These are phyloP conservation scores for Pulveroboletus sp. DNA, from an alignment of 768 basidiomycete species.

Conservation along the genomic window DNA sequence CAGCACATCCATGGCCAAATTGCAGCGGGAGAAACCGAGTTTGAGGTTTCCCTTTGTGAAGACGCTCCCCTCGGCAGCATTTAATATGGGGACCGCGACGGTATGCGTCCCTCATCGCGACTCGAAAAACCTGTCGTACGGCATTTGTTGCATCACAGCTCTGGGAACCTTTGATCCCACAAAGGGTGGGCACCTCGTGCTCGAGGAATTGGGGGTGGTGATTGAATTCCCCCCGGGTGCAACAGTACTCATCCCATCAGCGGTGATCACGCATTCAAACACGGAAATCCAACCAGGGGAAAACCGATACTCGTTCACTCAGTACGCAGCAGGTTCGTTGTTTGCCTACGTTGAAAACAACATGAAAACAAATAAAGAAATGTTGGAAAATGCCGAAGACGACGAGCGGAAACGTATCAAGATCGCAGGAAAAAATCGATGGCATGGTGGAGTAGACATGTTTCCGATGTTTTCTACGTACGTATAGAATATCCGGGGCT, in stretches of 20 bases:
- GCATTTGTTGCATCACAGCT: constrained; percentile 1
- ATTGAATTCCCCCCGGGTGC: constrained; percentile 1
- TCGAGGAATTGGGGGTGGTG: neutral
- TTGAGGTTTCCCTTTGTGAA: too few species aligned
- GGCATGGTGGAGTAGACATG: too few species aligned
- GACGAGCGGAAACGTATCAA: too few species aligned
- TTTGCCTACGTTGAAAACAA: constrained; percentile 7
- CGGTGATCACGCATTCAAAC: constrained; percentile 4
- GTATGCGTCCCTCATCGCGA: constrained; percentile 1
- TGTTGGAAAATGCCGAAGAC: too few species aligned
- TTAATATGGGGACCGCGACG: neutral
- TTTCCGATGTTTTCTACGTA: too few species aligned
- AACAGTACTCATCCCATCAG: too few species aligned
- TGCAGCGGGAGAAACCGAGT: too few species aligned
- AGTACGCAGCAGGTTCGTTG: neutral
- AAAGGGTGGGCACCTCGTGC: neutral
- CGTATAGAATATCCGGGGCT: too few species aligned
- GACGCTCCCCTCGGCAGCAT: too few species aligned
- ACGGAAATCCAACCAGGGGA: neutral
- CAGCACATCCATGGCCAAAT: too few species aligned
- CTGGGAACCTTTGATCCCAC: neutral
- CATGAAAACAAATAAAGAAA: too few species aligned
- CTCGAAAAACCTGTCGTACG: constrained; percentile 1
- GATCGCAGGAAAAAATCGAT: too few species aligned
- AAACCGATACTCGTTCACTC: neutral